Conservation (phyloP, 2,329 filamentous ascomycete species). For the Paracamarosporium sp. region DNA sequence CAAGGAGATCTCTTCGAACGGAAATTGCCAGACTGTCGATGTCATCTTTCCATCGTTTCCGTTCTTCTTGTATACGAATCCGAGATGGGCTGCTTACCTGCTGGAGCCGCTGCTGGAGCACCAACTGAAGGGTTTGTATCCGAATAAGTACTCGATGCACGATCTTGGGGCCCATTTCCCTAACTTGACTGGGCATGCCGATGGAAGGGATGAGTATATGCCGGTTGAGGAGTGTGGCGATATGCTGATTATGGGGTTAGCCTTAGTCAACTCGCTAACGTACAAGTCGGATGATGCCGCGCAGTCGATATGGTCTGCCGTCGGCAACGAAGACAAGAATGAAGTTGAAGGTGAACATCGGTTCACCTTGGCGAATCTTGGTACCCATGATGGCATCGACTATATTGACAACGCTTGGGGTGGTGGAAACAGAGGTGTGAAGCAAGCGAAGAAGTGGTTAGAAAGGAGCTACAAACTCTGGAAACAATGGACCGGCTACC, state of each 20-base stretch:
- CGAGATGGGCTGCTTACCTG: conserved; percentile 78
- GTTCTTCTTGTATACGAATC: conserved; percentile 86
- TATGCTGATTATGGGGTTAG: conserved; percentile 83
- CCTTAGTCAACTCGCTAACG: conserved; percentile 75
- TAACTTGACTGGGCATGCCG: conserved; percentile 76
- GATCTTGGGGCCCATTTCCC: conserved; percentile 77
- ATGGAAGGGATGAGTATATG: conserved; percentile 76
- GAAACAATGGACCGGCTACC: conserved; percentile 79
- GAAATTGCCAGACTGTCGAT: conserved; percentile 85
- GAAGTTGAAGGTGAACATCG: conserved; percentile 38
- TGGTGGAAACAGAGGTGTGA: conserved; percentile 59
- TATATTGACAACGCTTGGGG: conserved; percentile 70
- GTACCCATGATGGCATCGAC: conserved; percentile 58
- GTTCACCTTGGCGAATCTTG: conserved; percentile 59
- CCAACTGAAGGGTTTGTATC: conserved; percentile 82
- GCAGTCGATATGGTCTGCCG: conserved; percentile 65
- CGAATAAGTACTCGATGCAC: conserved; percentile 81
- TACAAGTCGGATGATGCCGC: conserved; percentile 65
- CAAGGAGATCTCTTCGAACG: conserved; percentile 86
- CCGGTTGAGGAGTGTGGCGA: conserved; percentile 81
- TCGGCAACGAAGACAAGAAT: conserved; percentile 40
- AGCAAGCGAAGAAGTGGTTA: conserved; percentile 70
- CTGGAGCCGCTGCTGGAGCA: conserved; percentile 83
- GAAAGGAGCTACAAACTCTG: conserved; percentile 73
- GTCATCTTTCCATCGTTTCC: conserved; percentile 88